phyloP scores from a whole-genome alignment of 2,329 filamentous ascomycete genomes.

The Ophiosphaerella narmari region DNA sequence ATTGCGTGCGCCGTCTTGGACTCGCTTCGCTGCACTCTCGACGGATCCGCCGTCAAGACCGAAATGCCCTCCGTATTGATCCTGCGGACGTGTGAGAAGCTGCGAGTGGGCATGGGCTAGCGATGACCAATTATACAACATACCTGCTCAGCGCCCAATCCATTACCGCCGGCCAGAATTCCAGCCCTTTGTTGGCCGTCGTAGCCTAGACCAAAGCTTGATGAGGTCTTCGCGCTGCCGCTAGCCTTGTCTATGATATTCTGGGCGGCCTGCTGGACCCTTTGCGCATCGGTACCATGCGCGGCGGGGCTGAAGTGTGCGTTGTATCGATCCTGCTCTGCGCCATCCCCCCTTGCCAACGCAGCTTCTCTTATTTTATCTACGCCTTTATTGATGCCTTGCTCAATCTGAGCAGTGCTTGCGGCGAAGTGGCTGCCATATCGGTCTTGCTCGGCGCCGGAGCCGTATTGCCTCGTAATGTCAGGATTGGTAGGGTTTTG shows the following conservation, averaged over 20 bases:
- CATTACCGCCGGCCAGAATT: slow-evolving; percentile 30
- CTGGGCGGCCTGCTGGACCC: slow-evolving; percentile 28
- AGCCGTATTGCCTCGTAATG: slow-evolving; percentile 30
- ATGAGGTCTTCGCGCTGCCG: slow-evolving; percentile 24
- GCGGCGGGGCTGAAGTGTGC: slow-evolving; percentile 28
- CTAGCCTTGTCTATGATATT: slow-evolving; percentile 28
- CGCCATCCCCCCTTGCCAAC: slow-evolving; percentile 17
- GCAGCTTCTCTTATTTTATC: slow-evolving; percentile 23
- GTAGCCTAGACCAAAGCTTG: slow-evolving; percentile 32
- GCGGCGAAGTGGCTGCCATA: slow-evolving; percentile 34
- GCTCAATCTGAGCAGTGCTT: slow-evolving; percentile 22
- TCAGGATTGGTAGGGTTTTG: slow-evolving; percentile 28
- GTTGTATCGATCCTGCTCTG: slow-evolving; percentile 32
- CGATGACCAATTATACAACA: neutral
- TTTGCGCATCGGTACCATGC: slow-evolving; percentile 27
- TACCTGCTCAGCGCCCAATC: slow-evolving; percentile 44
- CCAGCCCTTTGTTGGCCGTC: slow-evolving; percentile 39
- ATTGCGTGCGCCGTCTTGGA: slow-evolving; percentile 33
- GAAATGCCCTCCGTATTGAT: slow-evolving; percentile 38
- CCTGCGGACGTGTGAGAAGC: slow-evolving; percentile 15
- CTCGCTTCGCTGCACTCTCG: slow-evolving; percentile 30
- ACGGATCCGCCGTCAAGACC: slow-evolving; percentile 23
- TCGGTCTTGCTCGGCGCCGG: slow-evolving; percentile 41
- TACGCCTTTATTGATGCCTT: slow-evolving; percentile 26
- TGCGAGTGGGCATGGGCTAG: neutral